Evolutionary conservation across 164 flowering plant genomes (phyloP).

Genomic region (Vitis amurensis): DNA sequence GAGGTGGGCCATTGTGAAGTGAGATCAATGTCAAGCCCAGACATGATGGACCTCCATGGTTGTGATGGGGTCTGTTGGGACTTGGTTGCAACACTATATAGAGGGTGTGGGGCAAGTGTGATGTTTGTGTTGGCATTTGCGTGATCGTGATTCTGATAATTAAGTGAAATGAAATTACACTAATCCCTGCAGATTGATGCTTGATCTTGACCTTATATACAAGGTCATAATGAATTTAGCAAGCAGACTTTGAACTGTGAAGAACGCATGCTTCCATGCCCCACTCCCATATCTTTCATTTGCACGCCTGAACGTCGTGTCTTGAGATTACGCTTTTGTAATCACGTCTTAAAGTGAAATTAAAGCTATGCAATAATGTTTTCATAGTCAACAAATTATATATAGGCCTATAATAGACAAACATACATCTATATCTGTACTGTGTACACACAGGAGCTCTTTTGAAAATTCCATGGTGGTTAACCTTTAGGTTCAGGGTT

Average conservation of each 20-base stretch:
- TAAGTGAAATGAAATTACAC: too few relatives aligned
- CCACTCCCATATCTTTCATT: slow-evolving; percentile 7
- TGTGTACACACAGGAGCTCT: too few relatives aligned
- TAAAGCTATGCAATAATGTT: neutral
- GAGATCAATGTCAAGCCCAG: neutral
- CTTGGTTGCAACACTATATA: too few relatives aligned
- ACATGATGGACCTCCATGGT: neutral
- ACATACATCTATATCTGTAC: too few relatives aligned
- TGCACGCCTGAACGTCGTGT: slow-evolving; percentile 16
- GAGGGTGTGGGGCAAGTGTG: too few relatives aligned
- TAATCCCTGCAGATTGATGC: neutral
- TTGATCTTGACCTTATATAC: neutral
- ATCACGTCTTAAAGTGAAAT: slow-evolving; percentile 4
- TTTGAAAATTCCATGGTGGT: too few relatives aligned
- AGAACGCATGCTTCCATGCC: slow-evolving; percentile 12
- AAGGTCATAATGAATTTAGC: slow-evolving; percentile 9
- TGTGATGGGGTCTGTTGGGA: too few relatives aligned
- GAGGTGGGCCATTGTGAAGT: neutral
- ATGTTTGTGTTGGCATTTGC: neutral
- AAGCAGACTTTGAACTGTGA: neutral
- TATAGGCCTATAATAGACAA: too few relatives aligned
- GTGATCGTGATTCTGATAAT: too few relatives aligned
- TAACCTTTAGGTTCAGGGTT: too few relatives aligned
- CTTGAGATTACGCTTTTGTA: slow-evolving; percentile 3
- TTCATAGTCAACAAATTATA: neutral